Percentiles rank a stretch among this genome's conserved stretches.
Conservation (phyloP, 225 moss, liverwort and hornwort genomes). For the Bryum argenteum region DNA sequence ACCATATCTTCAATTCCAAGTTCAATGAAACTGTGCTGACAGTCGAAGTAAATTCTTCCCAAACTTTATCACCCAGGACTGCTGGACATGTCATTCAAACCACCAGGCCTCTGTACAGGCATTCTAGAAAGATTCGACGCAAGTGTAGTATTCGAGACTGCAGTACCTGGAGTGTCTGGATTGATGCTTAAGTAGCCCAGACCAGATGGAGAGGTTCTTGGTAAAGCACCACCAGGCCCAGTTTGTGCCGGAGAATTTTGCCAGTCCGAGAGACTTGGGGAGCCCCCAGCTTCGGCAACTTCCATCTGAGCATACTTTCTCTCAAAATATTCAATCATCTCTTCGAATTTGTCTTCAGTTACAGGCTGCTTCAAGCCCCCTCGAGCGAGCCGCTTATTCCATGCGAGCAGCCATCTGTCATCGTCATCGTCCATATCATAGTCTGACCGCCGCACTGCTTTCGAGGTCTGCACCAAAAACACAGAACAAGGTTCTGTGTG, state of each 20-base stretch:
- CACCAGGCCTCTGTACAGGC: constrained; percentile 24
- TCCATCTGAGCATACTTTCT: constrained; percentile 49
- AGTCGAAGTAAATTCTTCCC: constrained; percentile 19
- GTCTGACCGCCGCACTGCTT: constrained; percentile 43
- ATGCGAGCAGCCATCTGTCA: constrained; percentile 64
- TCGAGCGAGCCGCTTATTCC: constrained; percentile 47
- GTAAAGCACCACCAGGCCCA: constrained; percentile 21
- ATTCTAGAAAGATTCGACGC: constrained; percentile 15
- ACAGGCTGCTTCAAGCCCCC: constrained; percentile 42
- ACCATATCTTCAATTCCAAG: constrained; percentile 18
- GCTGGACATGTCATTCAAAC: constrained; percentile 25
- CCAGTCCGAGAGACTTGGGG: constrained; percentile 22
- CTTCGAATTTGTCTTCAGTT: constrained; percentile 74
- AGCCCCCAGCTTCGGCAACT: constrained; percentile 21
- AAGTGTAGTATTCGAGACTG: constrained; percentile 27
- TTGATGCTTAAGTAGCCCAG: constrained; percentile 28
- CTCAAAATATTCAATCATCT: constrained; percentile 71
- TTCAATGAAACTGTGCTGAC: constrained; percentile 25
- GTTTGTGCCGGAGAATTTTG: constrained; percentile 24
- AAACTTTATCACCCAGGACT: constrained; percentile 19
- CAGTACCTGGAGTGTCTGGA: constrained; percentile 27
- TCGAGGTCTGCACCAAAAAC: constrained; percentile 40
- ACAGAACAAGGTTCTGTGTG: constrained; percentile 11
- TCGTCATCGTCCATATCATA: constrained; percentile 82
- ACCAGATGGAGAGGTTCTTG: constrained; percentile 30